phyloP scores from a whole-genome alignment of 306 rosid species.

The Mimosa bimucronata region DNA sequence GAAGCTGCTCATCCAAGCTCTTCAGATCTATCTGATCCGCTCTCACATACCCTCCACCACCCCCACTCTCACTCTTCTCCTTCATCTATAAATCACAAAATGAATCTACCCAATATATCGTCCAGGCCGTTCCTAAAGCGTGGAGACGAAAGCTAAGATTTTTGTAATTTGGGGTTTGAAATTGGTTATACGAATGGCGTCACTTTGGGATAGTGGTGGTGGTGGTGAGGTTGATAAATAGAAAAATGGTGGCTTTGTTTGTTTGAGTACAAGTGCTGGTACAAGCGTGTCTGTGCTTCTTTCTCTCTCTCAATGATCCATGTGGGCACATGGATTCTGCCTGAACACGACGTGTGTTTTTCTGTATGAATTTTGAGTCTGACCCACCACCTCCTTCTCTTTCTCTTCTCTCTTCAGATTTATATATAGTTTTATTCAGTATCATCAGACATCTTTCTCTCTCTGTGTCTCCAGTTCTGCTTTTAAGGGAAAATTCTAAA shows the following conservation, averaged over 20 bases:
- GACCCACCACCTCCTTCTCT: slow-evolving; percentile 51
- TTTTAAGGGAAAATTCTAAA: not conserved
- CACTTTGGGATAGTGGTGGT: not conserved
- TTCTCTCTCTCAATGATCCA: slow-evolving; percentile 57
- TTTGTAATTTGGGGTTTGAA: not conserved
- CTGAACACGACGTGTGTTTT: slow-evolving; percentile 88
- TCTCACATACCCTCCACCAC: slow-evolving; percentile 76
- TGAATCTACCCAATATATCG: no score
- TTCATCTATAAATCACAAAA: slow-evolving; percentile 51
- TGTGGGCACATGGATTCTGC: slow-evolving; percentile 98
- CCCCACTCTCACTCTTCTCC: slow-evolving; percentile 83
- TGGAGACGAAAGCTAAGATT: not conserved
- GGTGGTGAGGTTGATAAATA: not conserved
- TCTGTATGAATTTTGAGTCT: slow-evolving; percentile 46
- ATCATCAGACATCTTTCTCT: slow-evolving; percentile 30
- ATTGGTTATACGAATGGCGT: not conserved
- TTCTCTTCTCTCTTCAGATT: not conserved
- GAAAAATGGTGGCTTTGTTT: slow-evolving; percentile 29
- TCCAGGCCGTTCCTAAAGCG: not conserved
- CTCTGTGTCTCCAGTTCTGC: slow-evolving; percentile 28
- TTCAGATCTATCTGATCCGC: slow-evolving; percentile 99
- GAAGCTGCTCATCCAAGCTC: slow-evolving; percentile 97
- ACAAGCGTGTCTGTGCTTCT: not conserved
- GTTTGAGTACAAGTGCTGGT: slow-evolving; percentile 32
- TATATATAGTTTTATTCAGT: slow-evolving; percentile 37